Evolutionary conservation across 2,329 filamentous ascomycete genomes (phyloP), one percentile per base, ranked within the genome.

Genomic region (Daldinia sp.): DNA sequence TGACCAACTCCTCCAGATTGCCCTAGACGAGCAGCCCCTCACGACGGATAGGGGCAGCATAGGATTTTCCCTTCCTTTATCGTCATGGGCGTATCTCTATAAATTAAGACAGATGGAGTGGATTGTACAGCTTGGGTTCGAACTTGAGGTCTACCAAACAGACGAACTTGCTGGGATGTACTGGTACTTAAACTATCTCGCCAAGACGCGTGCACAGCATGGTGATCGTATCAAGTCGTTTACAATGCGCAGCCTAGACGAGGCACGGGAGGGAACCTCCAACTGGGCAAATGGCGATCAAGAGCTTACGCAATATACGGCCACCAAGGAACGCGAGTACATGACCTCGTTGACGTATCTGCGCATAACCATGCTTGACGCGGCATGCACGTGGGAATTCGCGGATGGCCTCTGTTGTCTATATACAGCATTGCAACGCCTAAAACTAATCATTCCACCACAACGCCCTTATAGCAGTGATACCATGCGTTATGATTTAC

Each of bases 101-200:
- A 98, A 97, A 76, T 83, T 97, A n/a, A 87, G 86, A 27, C 87
- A 94, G 72, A 92, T 97, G 84, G 90, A 94, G 74, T 90, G 89
- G 82, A 90, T 96, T 45, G 84, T 97, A 13, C 91, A 97, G 73
- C 87, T 97, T 29, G 95, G 96, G 10, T 98, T 99, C 75, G 95
- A 99, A 77, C 88, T 97, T 10, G 90, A 94, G 41, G 86, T 97
- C 8, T 98, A 98, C 76, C 88, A 94, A 54, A 84, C 88, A 0
- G 90, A 96, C 75, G 95, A 99, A 76, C 82, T 95, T 8, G 85
- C 88, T 0, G 88, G 87, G 21, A 96, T 97, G 91, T 98, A 98
- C 76, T 95, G 91, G 88, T 93, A 97, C 75, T 80, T 97, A 66
- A 86, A 91, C 69, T 86, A 92, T 78, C 79, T 96, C 61, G 81